Base-by-base conservation (phyloP, 805 yeast genomes). In the Ogataea polymorpha region DNA sequence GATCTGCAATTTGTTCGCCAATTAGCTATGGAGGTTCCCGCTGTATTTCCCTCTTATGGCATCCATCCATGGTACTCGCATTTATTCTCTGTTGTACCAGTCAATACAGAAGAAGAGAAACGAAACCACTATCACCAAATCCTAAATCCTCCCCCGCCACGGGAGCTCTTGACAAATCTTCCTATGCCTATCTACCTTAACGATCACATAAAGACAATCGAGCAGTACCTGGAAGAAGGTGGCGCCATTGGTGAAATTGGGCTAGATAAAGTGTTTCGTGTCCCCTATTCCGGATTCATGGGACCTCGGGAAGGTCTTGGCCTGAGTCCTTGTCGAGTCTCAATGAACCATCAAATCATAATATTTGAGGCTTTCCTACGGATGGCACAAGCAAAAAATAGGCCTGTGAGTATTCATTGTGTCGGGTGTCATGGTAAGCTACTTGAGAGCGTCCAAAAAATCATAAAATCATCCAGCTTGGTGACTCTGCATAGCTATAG, bases 61-160 rank as follows among this genome's bases (percentile, higher is more conserved):
- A 67, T 88, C 1, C 99, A 91, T 61, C 99, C 99, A 0, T 91
- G 98, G 98, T 90, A 77, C 54, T 63, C 80, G 3, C 96, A 90
- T 58, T 48, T 82, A 14, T 82, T 78, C 47, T 65, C 74, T 2
- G 52, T 62, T n/a, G 58, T 51, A 1, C 35, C 13, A 13, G 3
- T 46, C 10, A n/a, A 40, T 6, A 14, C 44, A 18, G 50, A 43
- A 1, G 30, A 38, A 1, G 54, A 51, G 1, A 48, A 54, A 24
- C 82, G 80, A 50, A 14, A 29, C 13, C 97, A 90, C 59, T 90
- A 90, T 54, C 35, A 45, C 2, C 18, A 53, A 0, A 74, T 88
- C 0, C 63, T 90, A 42, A 39, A 75, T 67, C 35, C 58, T 14
- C n/a, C 38, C 3, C 69, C 73, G 5, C 56, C 61, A 17, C 53